Base-by-base conservation (phyloP, 352 stramenopile species). In the Phytophthora multivora region DNA sequence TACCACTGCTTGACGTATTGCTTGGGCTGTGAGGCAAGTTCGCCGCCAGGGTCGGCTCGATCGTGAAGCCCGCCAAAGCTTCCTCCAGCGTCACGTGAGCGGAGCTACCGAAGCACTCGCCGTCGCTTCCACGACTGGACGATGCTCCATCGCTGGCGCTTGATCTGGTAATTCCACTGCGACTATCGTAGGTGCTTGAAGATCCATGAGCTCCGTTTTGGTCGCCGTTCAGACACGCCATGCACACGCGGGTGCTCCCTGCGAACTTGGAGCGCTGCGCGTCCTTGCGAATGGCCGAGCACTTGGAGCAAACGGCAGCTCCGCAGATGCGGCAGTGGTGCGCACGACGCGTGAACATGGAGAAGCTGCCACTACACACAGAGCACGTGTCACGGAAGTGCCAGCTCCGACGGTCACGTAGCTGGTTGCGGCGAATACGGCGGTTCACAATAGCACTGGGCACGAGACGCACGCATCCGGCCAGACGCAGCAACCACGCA, bases 251-350 rank as follows among this genome's bases (percentile, higher is more conserved):
- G 21, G 83, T 79, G 46, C 65, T 79, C 16, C 52, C 54, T 4
- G 66, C 51, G 5, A 79, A 63, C 51, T 75, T 77, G 30, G 63
- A 68, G 23, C 70, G 51, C 57, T 76, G 73, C 1, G 61, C 30
- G 23, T 89, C 66, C 36, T 77, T 74, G 21, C 83, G 83, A 45
- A 89, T 73, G 1, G 66, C 63, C 26, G 80, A 90, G 55, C 83
- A 93, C 64, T 93, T 95, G 51, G 77, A 88, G 66, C 86, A 95
- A 15, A 93, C 80, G 5, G 84, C 52, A 39, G 75, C 62, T 39
- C 84, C 86, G 30, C 83, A 95, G 43, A 91, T 82, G 7, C 84
- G 82, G 41, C 86, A 95, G 72, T 92, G 86, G 54, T 95, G 86
- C 39, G 80, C 72, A 15, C 85, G 83, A 30, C 79, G 79, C 50